Evolutionary conservation across 192 early-diverging fungal species (phyloP), one percentile per base, ranked within the genome.

Genomic region (Backusella morwellensis): DNA sequence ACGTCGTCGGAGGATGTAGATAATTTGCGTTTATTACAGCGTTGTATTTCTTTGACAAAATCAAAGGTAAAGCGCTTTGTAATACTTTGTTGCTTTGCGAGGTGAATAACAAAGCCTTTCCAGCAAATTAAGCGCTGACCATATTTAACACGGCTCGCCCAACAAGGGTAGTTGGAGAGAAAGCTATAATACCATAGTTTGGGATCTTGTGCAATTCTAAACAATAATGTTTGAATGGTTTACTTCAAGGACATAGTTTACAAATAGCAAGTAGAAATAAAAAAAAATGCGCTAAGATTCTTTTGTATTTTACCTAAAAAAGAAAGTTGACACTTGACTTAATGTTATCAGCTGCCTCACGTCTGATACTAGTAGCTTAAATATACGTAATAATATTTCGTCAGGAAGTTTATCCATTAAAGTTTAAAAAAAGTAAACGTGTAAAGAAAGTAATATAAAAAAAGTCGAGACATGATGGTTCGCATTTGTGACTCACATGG

Each of bases 141-240:
- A 38, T 78, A 82, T 19, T 69, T 36, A 4, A 82, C 66, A 21
- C 42, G 19, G 8, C 67, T 59, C 23, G 73, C 75, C 81, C 76
- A 82, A 14, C 38, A 15, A 6, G 73, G 59, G 34, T 78, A 78
- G 3, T 44, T 17, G 8, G 35, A 40, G 21, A 74, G n/a, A 19
- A 82, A 82, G 12, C 66, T 29, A 4, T 36, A 44, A 35, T 82
- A 82, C 81, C 81, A 82, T 4, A 77, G 29, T 15, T 54, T 82
- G 44, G 67, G 69, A 26, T 82, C 81, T 11, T 82, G 47, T 6
- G 35, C 35, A 32, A 82, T 54, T 66, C 81, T 82, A 73, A 50
- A n/a, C 47, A 50, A 7, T n/a, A 50, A 6, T 50, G 47, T n/a
- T 50, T 50, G 19, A 50, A 50, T 50, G 47, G 47, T 44, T 47